These are phyloP conservation scores for Pseudozyma pruni DNA, from an alignment of 1,284 basidiomycete genomes.

Conservation along the genomic window DNA sequence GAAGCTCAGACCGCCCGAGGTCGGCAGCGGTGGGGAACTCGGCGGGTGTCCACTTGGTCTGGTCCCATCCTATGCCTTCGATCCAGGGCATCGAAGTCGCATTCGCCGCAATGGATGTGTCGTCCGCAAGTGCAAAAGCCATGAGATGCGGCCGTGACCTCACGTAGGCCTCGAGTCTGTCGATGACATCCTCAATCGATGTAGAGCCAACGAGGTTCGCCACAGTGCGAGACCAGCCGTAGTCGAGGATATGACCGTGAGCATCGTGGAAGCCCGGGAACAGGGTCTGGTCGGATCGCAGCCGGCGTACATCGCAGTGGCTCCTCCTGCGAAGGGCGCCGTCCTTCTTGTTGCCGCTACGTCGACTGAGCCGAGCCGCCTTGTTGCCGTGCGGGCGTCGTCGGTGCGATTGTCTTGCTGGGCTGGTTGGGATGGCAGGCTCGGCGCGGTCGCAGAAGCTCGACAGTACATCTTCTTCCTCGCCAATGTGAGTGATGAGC, in stretches of 20 bases:
- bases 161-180: constrained; percentile 48
- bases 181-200: constrained; percentile 43
- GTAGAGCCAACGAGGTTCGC: constrained; percentile 54
- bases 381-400: constrained; percentile 33
- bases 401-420: constrained; percentile 2
- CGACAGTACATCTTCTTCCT: constrained; percentile 6
- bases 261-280: constrained; percentile 61
- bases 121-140: constrained; percentile 12
- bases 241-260: constrained; percentile 62
- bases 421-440: background rate
- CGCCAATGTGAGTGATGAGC: constrained; percentile 19
- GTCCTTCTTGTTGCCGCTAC: background rate
- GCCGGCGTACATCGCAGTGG: constrained; percentile 23
- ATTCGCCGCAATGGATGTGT: background rate
- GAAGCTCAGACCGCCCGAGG: constrained; percentile 70
- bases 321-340: constrained; percentile 7
- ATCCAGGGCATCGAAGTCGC: constrained; percentile 73
- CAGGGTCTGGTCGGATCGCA: constrained; percentile 28
- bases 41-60: constrained; percentile 72
- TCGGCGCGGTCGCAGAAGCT: constrained; percentile 11
- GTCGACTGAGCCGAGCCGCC: constrained; percentile 20
- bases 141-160: constrained; percentile 27
- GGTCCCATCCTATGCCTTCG: constrained; percentile 90
- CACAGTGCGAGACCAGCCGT: constrained; percentile 52
- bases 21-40: constrained; percentile 77